Percentiles rank a stretch among this genome's conserved stretches.
These are phyloP conservation scores for Lachnellula cervina DNA, from an alignment of 2,329 filamentous ascomycete genomes.

Conservation along the genomic window DNA sequence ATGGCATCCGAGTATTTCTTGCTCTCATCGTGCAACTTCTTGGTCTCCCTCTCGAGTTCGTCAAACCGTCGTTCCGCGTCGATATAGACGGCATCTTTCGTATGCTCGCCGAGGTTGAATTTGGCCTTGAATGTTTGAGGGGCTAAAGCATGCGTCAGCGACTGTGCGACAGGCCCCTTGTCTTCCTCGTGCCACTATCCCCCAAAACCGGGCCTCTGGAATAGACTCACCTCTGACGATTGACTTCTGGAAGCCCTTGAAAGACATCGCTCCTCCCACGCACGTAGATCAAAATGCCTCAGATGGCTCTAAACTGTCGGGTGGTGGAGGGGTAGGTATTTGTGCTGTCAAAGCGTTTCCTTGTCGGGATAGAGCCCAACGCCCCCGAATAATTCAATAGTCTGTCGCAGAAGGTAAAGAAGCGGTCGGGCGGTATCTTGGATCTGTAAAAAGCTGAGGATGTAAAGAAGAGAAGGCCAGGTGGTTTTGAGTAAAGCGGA, in stretches of 20 bases:
- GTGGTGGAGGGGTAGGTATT: slow-evolving; percentile 7
- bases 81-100: slow-evolving; percentile 90
- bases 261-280: slow-evolving; percentile 60
- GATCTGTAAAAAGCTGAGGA: not conserved
- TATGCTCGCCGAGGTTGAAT: slow-evolving; percentile 94
- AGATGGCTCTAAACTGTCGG: slow-evolving; percentile 1
- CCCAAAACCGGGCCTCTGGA: not conserved
- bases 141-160: slow-evolving; percentile 46
- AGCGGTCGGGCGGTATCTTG: not conserved
- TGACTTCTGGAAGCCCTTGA: slow-evolving; percentile 93
- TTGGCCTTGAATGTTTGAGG: slow-evolving; percentile 87
- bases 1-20: slow-evolving; percentile 97
- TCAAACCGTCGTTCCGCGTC: slow-evolving; percentile 92
- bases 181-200: not conserved
- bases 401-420: not conserved
- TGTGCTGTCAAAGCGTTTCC: not conserved
- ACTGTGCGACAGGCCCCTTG: slow-evolving; percentile 13
- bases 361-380: not conserved
- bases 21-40: slow-evolving; percentile 93
- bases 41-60: slow-evolving; percentile 92
- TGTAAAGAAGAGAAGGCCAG: not conserved
- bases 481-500: slow-evolving; percentile 9
- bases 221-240: slow-evolving; percentile 65
- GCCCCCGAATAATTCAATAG: not conserved
- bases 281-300: slow-evolving; percentile 6